These are phyloP conservation scores for Acrocalymma vagum DNA, from an alignment of 2,329 filamentous ascomycete genomes.

Conservation along the genomic window DNA sequence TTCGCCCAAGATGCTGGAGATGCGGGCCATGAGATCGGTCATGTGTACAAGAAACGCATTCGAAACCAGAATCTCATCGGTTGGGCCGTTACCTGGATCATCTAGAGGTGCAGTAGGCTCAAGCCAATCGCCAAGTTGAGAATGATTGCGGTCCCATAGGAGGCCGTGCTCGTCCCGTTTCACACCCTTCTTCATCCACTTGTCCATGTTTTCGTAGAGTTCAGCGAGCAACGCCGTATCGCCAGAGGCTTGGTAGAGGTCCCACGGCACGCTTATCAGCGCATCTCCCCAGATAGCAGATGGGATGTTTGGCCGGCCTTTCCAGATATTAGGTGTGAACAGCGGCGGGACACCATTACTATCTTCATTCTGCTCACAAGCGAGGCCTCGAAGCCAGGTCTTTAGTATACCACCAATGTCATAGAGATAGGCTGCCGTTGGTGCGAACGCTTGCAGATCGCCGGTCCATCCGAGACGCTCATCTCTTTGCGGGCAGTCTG, in stretches of 20 bases:
- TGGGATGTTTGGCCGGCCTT: too few relatives aligned
- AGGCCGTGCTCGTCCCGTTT: too few relatives aligned
- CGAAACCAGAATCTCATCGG: constrained; percentile 4
- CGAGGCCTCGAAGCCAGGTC: constrained; percentile 51
- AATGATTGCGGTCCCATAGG: too few relatives aligned
- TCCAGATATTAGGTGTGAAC: too few relatives aligned
- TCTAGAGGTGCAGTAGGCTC: constrained; percentile 13
- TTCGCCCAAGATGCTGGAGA: neutral
- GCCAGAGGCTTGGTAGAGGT: too few relatives aligned
- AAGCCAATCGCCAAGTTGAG: too few relatives aligned
- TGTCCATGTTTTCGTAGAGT: too few relatives aligned
- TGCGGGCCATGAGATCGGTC: neutral
- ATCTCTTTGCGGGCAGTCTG: constrained; percentile 63
- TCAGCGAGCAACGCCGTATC: too few relatives aligned
- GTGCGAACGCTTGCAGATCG: constrained; percentile 58
- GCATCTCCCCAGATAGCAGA: too few relatives aligned
- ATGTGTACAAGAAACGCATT: constrained; percentile 2
- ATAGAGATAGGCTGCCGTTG: constrained; percentile 62
- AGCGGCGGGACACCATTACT: constrained; percentile 29
- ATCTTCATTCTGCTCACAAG: constrained; percentile 50
- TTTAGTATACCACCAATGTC: constrained; percentile 59
- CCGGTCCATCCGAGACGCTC: constrained; percentile 65
- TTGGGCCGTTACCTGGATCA: constrained; percentile 17
- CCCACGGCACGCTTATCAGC: too few relatives aligned
- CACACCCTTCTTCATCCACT: too few relatives aligned